phyloP scores from a whole-genome alignment of 108 stramenopile species.

The Cyclostephanos invisitatus region DNA sequence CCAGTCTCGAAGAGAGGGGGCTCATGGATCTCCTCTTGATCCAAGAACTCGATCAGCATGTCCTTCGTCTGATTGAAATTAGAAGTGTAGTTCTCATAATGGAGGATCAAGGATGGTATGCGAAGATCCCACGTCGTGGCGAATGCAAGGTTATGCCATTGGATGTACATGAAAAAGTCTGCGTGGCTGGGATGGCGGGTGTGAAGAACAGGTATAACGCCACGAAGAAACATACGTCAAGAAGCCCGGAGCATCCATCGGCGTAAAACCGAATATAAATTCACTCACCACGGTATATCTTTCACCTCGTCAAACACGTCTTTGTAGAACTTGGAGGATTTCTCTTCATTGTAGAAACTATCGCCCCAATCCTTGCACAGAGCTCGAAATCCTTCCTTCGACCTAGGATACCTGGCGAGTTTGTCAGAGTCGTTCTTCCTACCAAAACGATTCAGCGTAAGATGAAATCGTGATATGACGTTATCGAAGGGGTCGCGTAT shows the following conservation, averaged over 20 bases:
- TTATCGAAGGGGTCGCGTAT: conserved; percentile 70
- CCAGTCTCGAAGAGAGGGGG: conserved; percentile 46
- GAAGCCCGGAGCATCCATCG: not conserved
- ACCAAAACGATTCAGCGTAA: conserved; percentile 36
- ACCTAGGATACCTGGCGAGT: conserved; percentile 30
- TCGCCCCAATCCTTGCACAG: conserved; percentile 41
- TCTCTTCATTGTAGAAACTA: conserved; percentile 17
- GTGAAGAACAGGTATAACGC: not conserved
- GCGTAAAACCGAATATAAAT: not conserved
- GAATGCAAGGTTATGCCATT: conserved; percentile 85
- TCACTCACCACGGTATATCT: conserved; percentile 49
- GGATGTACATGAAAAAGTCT: conserved; percentile 76
- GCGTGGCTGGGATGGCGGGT: conserved; percentile 38
- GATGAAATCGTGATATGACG: conserved; percentile 61
- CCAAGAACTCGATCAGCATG: conserved; percentile 65
- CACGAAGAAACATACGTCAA: not conserved
- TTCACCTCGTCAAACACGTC: conserved; percentile 38
- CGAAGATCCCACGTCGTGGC: conserved; percentile 46
- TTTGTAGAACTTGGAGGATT: conserved; percentile 30
- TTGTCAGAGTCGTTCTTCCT: conserved; percentile 32
- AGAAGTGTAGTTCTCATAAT: conserved; percentile 78
- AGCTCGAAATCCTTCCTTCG: conserved; percentile 53
- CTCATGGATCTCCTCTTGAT: conserved; percentile 24
- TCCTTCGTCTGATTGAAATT: conserved; percentile 54
- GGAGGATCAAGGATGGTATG: conserved; percentile 60